Percentiles rank a stretch among this genome's conserved stretches.
Evolutionary conservation across 2,329 filamentous ascomycete species (phyloP).

Genomic region (Magnaporthiopsis poae): DNA sequence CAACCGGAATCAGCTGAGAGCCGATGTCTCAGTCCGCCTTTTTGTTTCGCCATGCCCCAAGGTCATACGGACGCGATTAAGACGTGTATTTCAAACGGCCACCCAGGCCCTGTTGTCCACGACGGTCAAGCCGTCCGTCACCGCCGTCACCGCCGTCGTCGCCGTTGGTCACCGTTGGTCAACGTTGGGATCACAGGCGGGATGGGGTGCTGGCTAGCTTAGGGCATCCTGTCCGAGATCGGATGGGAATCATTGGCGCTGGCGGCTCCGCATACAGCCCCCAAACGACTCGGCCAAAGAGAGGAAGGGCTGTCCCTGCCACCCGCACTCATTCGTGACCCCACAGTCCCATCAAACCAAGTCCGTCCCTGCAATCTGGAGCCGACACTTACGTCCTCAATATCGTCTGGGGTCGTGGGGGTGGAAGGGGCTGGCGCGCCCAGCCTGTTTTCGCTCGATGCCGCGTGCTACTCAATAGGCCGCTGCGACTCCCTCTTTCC

Average conservation of each 20-base stretch:
- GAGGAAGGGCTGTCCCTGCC: neutral
- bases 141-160: neutral
- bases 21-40: neutral
- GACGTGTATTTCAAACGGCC: no score
- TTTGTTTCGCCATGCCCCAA: neutral
- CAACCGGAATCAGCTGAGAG: neutral
- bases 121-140: no score
- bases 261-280: no score
- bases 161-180: neutral
- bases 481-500: neutral
- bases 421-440: neutral
- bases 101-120: no score
- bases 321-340: neutral
- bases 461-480: neutral
- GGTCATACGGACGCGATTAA: neutral
- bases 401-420: neutral
- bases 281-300: neutral
- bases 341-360: neutral
- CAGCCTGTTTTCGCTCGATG: neutral
- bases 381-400: neutral
- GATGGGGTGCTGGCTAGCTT: neutral
- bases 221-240: neutral
- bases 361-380: neutral
- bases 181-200: no score
- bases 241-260: neutral